These are phyloP conservation scores for Raffaelea ambrosiae DNA, from an alignment of 2,329 filamentous ascomycete species.

Conservation along the genomic window DNA sequence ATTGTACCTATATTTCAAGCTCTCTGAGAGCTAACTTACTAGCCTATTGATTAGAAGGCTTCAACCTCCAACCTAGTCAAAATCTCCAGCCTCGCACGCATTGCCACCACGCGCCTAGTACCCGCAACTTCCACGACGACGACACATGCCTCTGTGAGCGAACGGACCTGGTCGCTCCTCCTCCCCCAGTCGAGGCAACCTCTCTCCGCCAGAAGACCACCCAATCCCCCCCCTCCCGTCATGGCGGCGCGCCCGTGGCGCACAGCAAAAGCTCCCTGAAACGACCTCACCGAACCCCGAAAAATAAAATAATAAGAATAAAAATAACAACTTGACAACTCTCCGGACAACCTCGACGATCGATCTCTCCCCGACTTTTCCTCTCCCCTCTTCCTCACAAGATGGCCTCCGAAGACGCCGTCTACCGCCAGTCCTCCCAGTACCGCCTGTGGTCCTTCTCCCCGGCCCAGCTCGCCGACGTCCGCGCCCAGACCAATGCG, in stretches of 20 bases:
- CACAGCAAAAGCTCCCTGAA: neutral
- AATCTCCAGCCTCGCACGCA: too few relatives aligned
- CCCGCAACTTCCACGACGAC: too few relatives aligned
- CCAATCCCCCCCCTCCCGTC: neutral
- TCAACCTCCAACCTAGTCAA: too few relatives aligned
- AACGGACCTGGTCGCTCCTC: too few relatives aligned
- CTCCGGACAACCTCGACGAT: neutral
- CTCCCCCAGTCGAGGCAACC: too few relatives aligned
- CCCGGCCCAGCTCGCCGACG: conserved; percentile 56
- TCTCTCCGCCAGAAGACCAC: too few relatives aligned
- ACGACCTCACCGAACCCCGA: neutral
- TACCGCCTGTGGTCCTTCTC: conserved; percentile 92
- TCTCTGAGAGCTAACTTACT: too few relatives aligned
- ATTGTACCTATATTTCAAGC: too few relatives aligned
- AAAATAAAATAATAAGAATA: neutral
- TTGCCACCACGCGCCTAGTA: too few relatives aligned
- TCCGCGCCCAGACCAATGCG: conserved; percentile 71
- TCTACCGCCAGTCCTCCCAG: conserved; percentile 85
- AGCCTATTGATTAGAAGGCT: too few relatives aligned
- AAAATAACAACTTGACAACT: too few relatives aligned
- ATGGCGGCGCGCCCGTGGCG: conserved; percentile 4
- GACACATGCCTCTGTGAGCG: too few relatives aligned
- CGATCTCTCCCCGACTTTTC: neutral
- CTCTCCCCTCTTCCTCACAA: conserved; percentile 8
- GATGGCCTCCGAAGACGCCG: conserved; percentile 79